phyloP scores from a whole-genome alignment of 2,329 filamentous ascomycete genomes.

The Plectosphaerella sp. region DNA sequence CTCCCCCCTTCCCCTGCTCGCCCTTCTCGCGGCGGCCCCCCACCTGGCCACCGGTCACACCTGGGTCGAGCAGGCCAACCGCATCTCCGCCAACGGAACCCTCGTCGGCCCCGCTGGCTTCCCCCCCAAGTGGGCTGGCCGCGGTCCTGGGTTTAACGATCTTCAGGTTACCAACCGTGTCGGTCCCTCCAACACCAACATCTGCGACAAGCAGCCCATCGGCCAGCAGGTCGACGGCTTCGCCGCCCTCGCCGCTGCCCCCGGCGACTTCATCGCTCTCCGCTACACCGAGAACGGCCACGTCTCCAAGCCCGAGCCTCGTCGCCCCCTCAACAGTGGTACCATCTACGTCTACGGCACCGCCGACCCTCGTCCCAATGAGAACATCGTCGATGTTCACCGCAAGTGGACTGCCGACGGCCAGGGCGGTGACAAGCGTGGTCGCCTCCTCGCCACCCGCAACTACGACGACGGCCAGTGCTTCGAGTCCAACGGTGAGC shows the following conservation, averaged over 20 bases:
- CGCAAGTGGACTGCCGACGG: slow-evolving; percentile 75
- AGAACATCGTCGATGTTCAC: slow-evolving; percentile 61
- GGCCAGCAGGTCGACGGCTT: slow-evolving; percentile 28
- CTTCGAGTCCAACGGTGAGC: slow-evolving; percentile 66
- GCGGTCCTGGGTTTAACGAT: slow-evolving; percentile 56
- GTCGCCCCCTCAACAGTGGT: slow-evolving; percentile 58
- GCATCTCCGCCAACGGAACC: slow-evolving; percentile 68
- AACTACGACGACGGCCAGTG: slow-evolving; percentile 90
- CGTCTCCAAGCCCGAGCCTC: slow-evolving; percentile 55
- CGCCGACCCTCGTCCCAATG: slow-evolving; percentile 45
- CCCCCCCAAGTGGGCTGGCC: slow-evolving; percentile 63
- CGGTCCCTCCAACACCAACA: slow-evolving; percentile 35
- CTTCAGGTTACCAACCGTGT: slow-evolving; percentile 58
- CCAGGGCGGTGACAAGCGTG: slow-evolving; percentile 74
- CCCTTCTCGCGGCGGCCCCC: slow-evolving; percentile 17
- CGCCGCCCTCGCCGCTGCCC: slow-evolving; percentile 55
- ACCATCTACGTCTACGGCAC: slow-evolving; percentile 76
- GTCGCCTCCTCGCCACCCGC: slow-evolving; percentile 69
- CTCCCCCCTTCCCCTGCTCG: slow-evolving; percentile 19
- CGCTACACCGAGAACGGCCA: slow-evolving; percentile 74
- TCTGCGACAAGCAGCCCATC: neutral
- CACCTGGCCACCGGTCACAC: slow-evolving; percentile 55
- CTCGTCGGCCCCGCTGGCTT: slow-evolving; percentile 70
- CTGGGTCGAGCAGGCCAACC: slow-evolving; percentile 75
- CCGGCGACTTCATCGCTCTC: slow-evolving; percentile 62